phyloP scores from a whole-genome alignment of 805 yeast genomes.

The Metschnikowia drakensbergensis region DNA sequence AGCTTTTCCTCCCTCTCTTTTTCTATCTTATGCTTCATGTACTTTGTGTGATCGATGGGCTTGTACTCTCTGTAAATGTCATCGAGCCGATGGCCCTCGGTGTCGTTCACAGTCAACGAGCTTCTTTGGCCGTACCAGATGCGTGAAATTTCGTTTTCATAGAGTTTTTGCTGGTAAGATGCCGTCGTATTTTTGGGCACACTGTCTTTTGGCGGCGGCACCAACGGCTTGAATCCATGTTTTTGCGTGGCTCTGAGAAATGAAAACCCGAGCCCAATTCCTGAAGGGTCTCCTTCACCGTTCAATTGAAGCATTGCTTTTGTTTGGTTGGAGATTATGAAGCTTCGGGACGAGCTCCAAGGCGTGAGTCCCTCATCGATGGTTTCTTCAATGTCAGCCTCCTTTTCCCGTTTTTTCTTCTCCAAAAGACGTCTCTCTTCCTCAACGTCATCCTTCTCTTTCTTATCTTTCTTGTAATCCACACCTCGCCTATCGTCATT shows the following conservation, averaged over 20 bases:
- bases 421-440: slow-evolving; percentile 23
- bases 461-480: slow-evolving; percentile 26
- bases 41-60: slow-evolving; percentile 32
- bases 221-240: slow-evolving; percentile 66
- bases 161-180: slow-evolving; percentile 74
- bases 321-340: slow-evolving; percentile 90
- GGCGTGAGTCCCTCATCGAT: slow-evolving; percentile 85
- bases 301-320: slow-evolving; percentile 94
- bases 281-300: slow-evolving; percentile 94
- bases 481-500: slow-evolving; percentile 29
- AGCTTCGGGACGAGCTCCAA: slow-evolving; percentile 91
- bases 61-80: slow-evolving; percentile 36
- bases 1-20: slow-evolving; percentile 33
- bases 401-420: slow-evolving; percentile 26
- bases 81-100: slow-evolving; percentile 38
- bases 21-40: slow-evolving; percentile 31
- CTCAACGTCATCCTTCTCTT: slow-evolving; percentile 25
- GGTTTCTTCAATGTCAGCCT: slow-evolving; percentile 44
- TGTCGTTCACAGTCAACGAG: slow-evolving; percentile 41
- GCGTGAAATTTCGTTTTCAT: slow-evolving; percentile 82
- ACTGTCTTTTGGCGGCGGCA: slow-evolving; percentile 33
- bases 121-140: slow-evolving; percentile 86
- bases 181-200: slow-evolving; percentile 41
- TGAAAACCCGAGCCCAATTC: slow-evolving; percentile 84
- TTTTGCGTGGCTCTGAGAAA: slow-evolving; percentile 90